Base-by-base conservation (phyloP, 192 early-diverging fungal species). In the Backusella parvicylindrica region DNA sequence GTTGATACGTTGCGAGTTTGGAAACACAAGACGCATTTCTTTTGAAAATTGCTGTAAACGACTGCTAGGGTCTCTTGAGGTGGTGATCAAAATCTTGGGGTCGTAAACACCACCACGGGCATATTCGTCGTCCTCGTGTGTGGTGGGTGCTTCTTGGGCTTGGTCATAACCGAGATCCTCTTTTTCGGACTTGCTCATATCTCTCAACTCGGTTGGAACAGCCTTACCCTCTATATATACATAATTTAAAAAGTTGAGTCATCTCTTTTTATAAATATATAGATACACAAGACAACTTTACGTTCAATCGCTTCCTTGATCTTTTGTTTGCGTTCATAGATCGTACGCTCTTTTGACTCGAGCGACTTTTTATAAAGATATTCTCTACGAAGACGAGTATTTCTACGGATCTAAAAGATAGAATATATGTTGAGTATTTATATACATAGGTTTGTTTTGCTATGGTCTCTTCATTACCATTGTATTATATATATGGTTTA, bases 121-220 rank as follows among this genome's bases (percentile, higher is more conserved):
- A 81, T 99, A 99, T 88, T 99, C 98, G 74, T 99, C 97, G 85
- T 99, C 98, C 65, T 96, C 91, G 76, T 97, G 96, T 11, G 90
- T 88, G 6, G 87, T 85, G 8, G 91, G 91, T 18, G 73, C 88
- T 33, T 80, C 80, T 82, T 96, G 93, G 6, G 92, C 91, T 83
- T 99, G 96, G 83, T 99, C 97, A 70, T 91, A 94, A 70, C 87
- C 88, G 37, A 99, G 82, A 37, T 95, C 92, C 71, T 93, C 90
- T 80, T 89, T 89, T 43, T 96, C 81, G 33, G 79, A 77, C 21
- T 88, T 87, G 15, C 90, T 93, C 71, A 94, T 95, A 70, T 92
- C 90, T 70, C 91, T 83, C 65, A 98, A 83, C 74, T 98, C 94
- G n/a, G 86, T 90, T 4, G 98, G 93, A 31, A 99, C 86, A 41